Base-by-base conservation (phyloP, 371 early-diverging fungal species). In the Parasitella parasitica region DNA sequence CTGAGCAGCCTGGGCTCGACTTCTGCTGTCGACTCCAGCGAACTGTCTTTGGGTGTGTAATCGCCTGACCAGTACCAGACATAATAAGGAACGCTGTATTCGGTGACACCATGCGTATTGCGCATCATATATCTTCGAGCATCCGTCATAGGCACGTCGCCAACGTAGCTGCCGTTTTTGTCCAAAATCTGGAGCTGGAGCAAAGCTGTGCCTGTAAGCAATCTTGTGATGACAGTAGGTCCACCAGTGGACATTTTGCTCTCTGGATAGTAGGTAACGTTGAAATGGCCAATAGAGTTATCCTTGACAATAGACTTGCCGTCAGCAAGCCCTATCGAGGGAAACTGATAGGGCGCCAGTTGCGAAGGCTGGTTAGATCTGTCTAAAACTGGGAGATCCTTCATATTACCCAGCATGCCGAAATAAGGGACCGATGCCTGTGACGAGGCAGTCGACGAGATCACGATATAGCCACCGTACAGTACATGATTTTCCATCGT, bases 361-460 rank as follows among this genome's bases (percentile, higher is more conserved):
- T n/a, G 11, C 6, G 56, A 50, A 5, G 54, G 49, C 1, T 49
- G 28, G 9, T 20, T 36, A n/a, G 59, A 32, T 15, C 64, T 61
- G 30, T 74, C 71, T 8, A 74, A 46, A 2, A 68, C 52, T 1
- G 69, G 75, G 1, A 71, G 43, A 22, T 52, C 56, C 6, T 36
- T 36, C 71, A 74, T 71, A 30, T 68, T 68, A 6, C 75, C 71
- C 20, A 66, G 38, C 71, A 74, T 71, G 20, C 71, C 75, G 22
- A 74, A 39, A 32, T 66, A 74, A 16, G 75, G 75, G 1, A 74
- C 50, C 6, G 34, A 50, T 2, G 65, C 69, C 9, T 49, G 35
- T 2, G 11, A 1, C 11, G 32, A 32, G 6, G 53, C 35, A 2
- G 12, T 34, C 1, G 30, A 15, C 8, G 28, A 20, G 7, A 71